Evolutionary conservation across 73 alveolate species (phyloP).

Genomic region (Paramecium sexaurelia): DNA sequence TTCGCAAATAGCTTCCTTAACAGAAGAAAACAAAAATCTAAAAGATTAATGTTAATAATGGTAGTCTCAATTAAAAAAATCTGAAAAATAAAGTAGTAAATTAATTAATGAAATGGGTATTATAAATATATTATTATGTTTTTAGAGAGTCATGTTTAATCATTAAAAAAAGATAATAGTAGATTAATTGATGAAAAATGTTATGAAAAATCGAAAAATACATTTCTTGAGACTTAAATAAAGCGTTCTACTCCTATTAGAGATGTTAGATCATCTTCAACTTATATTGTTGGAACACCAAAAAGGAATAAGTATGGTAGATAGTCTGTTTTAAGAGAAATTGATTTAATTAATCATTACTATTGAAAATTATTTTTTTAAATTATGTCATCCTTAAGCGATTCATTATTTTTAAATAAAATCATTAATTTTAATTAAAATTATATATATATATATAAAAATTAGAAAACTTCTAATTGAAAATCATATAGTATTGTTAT

Average conservation of each 20-base stretch:
- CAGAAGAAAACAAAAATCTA: neutral
- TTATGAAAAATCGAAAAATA: neutral
- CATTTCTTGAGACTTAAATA: slow-evolving; percentile 47
- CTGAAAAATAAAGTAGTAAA: neutral
- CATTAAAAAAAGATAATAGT: slow-evolving; percentile 28
- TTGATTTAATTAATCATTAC: slow-evolving; percentile 10
- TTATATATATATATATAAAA: neutral
- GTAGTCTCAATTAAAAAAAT: neutral
- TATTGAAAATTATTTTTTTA: neutral
- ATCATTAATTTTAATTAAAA: neutral
- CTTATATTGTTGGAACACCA: neutral
- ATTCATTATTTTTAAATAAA: neutral
- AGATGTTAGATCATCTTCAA: slow-evolving; percentile 18
- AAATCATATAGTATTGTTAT: neutral
- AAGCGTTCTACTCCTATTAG: slow-evolving; percentile 45
- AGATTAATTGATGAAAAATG: slow-evolving; percentile 13
- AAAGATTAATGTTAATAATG: neutral
- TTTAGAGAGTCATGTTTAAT: neutral
- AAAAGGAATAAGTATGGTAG: neutral
- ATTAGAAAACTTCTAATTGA: neutral
- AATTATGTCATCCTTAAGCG: neutral
- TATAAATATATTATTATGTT: neutral
- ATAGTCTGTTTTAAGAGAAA: neutral
- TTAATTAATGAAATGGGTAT: slow-evolving; percentile 20
- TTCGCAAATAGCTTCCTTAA: neutral